Evolutionary conservation across 106 monocot species (phyloP).

Genomic region (Agapanthus africanus): DNA sequence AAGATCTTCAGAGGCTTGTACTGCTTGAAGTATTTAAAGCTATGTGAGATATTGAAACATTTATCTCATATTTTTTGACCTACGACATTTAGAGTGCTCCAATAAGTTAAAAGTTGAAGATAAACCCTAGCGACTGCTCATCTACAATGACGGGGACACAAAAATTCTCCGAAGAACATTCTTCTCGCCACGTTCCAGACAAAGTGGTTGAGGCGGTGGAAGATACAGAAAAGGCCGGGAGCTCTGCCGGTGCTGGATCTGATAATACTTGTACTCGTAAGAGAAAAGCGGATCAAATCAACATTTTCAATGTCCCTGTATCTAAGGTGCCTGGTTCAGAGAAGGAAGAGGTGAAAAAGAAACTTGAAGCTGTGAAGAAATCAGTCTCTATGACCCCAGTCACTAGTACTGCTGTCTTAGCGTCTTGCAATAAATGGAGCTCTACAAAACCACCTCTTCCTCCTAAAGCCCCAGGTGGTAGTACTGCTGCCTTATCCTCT

Average conservation of each 20-base stretch:
- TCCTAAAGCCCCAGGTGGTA: too few species aligned
- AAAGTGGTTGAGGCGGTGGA: slow-evolving; percentile 73
- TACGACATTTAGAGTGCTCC: slow-evolving; percentile 23
- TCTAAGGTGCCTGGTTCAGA: slow-evolving; percentile 45
- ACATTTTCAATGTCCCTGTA: slow-evolving; percentile 47
- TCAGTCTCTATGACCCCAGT: slow-evolving; percentile 12
- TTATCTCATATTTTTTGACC: not conserved
- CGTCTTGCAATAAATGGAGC: slow-evolving; percentile 24
- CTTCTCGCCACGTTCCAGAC: slow-evolving; percentile 47
- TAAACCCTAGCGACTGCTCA: slow-evolving; percentile 10
- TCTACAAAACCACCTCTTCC: too few species aligned
- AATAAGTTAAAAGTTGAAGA: slow-evolving; percentile 15
- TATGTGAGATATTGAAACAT: too few species aligned
- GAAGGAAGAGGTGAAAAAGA: slow-evolving; percentile 38
- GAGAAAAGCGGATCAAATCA: slow-evolving; percentile 36
- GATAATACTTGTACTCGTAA: slow-evolving; percentile 61
- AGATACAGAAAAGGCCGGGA: slow-evolving; percentile 67
- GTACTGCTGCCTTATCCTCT: too few species aligned
- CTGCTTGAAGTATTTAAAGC: too few species aligned
- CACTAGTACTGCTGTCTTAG: slow-evolving; percentile 18
- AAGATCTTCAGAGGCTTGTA: too few species aligned
- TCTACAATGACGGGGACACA: slow-evolving; percentile 35
- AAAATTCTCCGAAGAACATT: slow-evolving; percentile 26
- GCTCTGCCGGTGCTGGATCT: slow-evolving; percentile 45
- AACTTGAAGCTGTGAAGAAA: slow-evolving; percentile 48